These are phyloP conservation scores for Cladorrhinum sp. DNA, from an alignment of 2,329 filamentous ascomycete genomes.

Conservation along the genomic window DNA sequence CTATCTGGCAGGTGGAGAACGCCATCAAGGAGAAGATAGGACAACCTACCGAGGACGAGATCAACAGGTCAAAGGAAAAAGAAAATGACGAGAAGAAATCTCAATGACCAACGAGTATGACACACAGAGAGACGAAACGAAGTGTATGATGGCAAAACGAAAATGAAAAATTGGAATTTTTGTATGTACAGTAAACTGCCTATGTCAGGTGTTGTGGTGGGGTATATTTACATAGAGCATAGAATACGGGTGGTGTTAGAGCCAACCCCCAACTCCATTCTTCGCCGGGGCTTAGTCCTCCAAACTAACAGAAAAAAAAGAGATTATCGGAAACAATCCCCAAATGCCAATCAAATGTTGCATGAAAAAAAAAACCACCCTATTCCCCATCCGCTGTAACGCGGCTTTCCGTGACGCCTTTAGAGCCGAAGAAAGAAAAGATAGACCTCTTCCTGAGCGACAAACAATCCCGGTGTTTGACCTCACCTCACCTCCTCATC, in stretches of 20 bases:
- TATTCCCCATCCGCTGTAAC: background rate
- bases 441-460: background rate
- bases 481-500: background rate
- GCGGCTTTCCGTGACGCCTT: background rate
- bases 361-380: background rate
- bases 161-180: background rate
- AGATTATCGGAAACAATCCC: background rate
- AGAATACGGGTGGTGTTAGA: background rate
- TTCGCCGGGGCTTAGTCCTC: background rate
- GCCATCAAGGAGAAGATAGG: conserved; percentile 40
- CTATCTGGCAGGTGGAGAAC: conserved; percentile 68
- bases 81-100: conserved; percentile 21
- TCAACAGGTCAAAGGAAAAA: conserved; percentile 13
- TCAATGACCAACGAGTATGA: conserved; percentile 18
- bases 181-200: background rate
- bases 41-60: conserved; percentile 20
- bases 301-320: background rate
- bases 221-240: conserved; percentile 8
- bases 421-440: background rate
- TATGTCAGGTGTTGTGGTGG: background rate
- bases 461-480: no score
- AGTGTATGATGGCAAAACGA: conserved; percentile 16
- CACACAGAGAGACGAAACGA: conserved; percentile 8
- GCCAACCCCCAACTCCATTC: background rate
- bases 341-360: background rate